Base-by-base conservation (phyloP, 768 basidiomycete species). In the Lepiota venenata region DNA sequence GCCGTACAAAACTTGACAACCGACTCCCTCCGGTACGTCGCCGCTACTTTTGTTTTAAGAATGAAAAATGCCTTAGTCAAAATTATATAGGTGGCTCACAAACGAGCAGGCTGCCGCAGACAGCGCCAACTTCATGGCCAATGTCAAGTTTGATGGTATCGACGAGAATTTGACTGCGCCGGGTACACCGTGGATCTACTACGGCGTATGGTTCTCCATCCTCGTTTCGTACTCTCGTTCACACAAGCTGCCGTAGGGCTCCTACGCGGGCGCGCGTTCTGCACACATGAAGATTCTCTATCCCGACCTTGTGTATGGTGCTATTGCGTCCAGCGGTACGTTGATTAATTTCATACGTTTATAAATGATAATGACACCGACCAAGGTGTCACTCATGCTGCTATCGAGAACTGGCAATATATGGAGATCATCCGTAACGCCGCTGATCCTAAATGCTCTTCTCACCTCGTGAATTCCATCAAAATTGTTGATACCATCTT, bases 211-310 rank as follows among this genome's bases (percentile, higher is more conserved):
- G 61, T 57, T 15, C 16, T 18, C 20, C 48, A 21, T 56, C 49
- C n/a, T 18, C 48, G 5, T 32, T 52, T 49, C 15, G 6, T 18
- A 22, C 12, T 2, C 35, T 25, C 6, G 22, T 45, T 58, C 35
- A 58, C 45, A 27, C n/a, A 43, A 32, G 10, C 4, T 32, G 11
- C 58, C 38, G 4, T 60, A 88, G 87, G 88, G 90, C 7, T 93
- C 91, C 0, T 96, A 96, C 60, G 93, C 93, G 9, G 95, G 95
- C 56, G 95, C 94, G 7, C 85, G 94, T 11, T 87, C 93, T 0
- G 95, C 95, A 0, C 91, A 96, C 63, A 93, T 96, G 88, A 83
- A 81, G 51, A 72, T 91, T 29, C 76, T 94, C 21, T 94, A 93
- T 63, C 93, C 93, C 0, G 83, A 93, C 29, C 74, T 95, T n/a